Evolutionary conservation across 495 filamentous ascomycete genomes (phyloP).

Genomic region (Polyplosphaeria fusca): DNA sequence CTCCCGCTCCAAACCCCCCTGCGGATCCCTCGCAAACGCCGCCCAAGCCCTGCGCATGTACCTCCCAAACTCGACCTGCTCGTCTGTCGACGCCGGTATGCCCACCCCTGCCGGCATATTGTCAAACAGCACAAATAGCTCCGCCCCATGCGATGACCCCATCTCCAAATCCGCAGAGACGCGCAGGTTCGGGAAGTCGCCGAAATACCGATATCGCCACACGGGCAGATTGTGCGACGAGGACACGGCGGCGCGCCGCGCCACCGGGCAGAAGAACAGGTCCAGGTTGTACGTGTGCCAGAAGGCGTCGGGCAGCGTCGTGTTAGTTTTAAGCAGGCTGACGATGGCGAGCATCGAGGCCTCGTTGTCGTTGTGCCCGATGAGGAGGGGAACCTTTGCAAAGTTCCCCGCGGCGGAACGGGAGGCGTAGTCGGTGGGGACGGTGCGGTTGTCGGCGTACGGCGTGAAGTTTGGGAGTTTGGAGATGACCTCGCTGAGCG

Average conservation of each 20-base stretch:
- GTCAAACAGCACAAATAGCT: conserved; percentile 50
- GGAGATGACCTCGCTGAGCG: conserved; percentile 43
- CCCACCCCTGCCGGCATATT: conserved; percentile 28
- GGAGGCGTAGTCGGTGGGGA: conserved; percentile 46
- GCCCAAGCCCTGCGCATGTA: conserved; percentile 47
- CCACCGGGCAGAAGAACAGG: conserved; percentile 31
- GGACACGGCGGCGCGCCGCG: neutral
- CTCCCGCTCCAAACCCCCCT: neutral
- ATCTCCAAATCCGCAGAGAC: conserved; percentile 41
- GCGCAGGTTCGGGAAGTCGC: conserved; percentile 48
- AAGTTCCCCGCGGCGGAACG: conserved; percentile 35
- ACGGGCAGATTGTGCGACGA: neutral
- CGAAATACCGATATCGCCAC: conserved; percentile 53
- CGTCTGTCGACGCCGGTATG: conserved; percentile 35
- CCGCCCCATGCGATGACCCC: conserved; percentile 52
- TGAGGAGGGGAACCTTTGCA: conserved; percentile 6
- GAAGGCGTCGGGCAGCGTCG: conserved; percentile 39
- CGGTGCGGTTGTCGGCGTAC: conserved; percentile 13
- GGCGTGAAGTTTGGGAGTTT: conserved; percentile 8
- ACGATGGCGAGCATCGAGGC: neutral
- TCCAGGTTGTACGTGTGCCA: conserved; percentile 23
- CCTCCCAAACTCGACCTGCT: conserved; percentile 42
- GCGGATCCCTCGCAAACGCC: conserved; percentile 47
- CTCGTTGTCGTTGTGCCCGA: conserved; percentile 8
- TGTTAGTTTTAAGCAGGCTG: conserved; percentile 7